Evolutionary conservation across 805 yeast genomes (phyloP).

Genomic region (Sugiyamaella lignohabitans): DNA sequence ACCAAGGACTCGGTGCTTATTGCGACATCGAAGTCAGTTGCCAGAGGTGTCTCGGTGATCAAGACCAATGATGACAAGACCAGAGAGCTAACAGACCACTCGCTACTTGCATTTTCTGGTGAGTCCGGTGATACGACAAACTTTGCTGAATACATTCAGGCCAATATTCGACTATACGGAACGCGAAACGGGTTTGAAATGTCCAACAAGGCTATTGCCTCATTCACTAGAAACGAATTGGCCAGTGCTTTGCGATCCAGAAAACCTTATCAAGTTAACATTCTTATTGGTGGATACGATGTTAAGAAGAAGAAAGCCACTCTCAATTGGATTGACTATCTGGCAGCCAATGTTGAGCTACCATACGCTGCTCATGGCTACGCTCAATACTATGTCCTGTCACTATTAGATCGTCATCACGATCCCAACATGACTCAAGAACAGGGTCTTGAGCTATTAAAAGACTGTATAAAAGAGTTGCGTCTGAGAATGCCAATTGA

Average conservation of each 20-base stretch:
- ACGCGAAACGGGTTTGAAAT: conserved; percentile 81
- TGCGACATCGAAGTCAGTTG: conserved; percentile 92
- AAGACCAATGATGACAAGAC: conserved; percentile 80
- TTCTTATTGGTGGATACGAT: conserved; percentile 83
- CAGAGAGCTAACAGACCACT: conserved; percentile 62
- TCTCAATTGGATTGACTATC: conserved; percentile 84
- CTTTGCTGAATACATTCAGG: conserved; percentile 91
- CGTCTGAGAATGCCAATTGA: conserved; percentile 85
- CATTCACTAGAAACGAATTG: conserved; percentile 79
- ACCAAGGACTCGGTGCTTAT: conserved; percentile 74
- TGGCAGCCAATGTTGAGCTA: conserved; percentile 83
- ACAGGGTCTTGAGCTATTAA: conserved; percentile 72
- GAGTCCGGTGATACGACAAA: conserved; percentile 95
- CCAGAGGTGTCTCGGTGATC: conserved; percentile 80
- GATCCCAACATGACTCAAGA: conserved; percentile 64
- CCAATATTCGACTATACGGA: conserved; percentile 79
- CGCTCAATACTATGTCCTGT: conserved; percentile 91
- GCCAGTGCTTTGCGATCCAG: conserved; percentile 87
- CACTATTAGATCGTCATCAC: conserved; percentile 86
- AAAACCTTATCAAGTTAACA: conserved; percentile 91
- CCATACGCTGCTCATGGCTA: conserved; percentile 99
- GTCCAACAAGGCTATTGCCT: conserved; percentile 78
- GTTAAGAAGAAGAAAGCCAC: conserved; percentile 50
- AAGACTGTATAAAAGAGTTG: conserved; percentile 70
- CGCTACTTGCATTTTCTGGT: conserved; percentile 84